Conservation (phyloP, 805 yeast species). For the Metschnikowia gruessii region DNA sequence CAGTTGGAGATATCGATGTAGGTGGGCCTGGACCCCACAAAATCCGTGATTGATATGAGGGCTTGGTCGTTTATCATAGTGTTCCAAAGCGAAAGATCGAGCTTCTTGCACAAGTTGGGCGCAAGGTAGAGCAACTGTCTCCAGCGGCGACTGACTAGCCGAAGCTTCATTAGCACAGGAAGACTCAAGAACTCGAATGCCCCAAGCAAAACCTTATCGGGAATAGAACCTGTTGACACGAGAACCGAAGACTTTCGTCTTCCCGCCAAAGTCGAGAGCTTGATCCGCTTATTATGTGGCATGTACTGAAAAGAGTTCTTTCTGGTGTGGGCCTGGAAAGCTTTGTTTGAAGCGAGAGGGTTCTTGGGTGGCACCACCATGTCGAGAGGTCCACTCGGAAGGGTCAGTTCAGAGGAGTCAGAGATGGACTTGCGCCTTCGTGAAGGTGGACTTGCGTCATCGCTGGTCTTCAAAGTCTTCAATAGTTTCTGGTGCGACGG, state of each 20-base stretch:
- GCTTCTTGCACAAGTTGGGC: slow-evolving; percentile 45
- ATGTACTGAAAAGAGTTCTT: slow-evolving; percentile 47
- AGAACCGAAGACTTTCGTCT: slow-evolving; percentile 56
- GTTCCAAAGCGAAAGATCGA: slow-evolving; percentile 64
- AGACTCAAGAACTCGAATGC: slow-evolving; percentile 54
- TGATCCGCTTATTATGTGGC: slow-evolving; percentile 52
- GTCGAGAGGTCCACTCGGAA: slow-evolving; percentile 17
- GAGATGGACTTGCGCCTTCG: slow-evolving; percentile 17
- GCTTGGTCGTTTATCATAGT: slow-evolving; percentile 57
- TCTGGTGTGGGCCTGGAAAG: slow-evolving; percentile 27
- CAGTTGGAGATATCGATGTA: slow-evolving; percentile 65
- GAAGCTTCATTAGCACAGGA: slow-evolving; percentile 57
- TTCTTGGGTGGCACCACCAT: slow-evolving; percentile 40
- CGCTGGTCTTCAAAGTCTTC: slow-evolving; percentile 5
- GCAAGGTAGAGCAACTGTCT: slow-evolving; percentile 59
- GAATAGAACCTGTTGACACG: slow-evolving; percentile 51
- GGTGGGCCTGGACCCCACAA: slow-evolving; percentile 68
- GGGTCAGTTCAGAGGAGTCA: slow-evolving; percentile 9
- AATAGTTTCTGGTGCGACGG: slow-evolving; percentile 6
- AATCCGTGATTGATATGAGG: slow-evolving; percentile 56
- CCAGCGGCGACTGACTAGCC: slow-evolving; percentile 65
- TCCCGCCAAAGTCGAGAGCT: slow-evolving; percentile 45
- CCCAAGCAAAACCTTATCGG: slow-evolving; percentile 55
- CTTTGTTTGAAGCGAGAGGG: slow-evolving; percentile 31
- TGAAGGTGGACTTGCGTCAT: neutral